Percentiles rank a stretch among this genome's conserved stretches.
These are phyloP conservation scores for Debaryomycetaceae sp. DNA, from an alignment of 1,139 yeast species.

Conservation along the genomic window DNA sequence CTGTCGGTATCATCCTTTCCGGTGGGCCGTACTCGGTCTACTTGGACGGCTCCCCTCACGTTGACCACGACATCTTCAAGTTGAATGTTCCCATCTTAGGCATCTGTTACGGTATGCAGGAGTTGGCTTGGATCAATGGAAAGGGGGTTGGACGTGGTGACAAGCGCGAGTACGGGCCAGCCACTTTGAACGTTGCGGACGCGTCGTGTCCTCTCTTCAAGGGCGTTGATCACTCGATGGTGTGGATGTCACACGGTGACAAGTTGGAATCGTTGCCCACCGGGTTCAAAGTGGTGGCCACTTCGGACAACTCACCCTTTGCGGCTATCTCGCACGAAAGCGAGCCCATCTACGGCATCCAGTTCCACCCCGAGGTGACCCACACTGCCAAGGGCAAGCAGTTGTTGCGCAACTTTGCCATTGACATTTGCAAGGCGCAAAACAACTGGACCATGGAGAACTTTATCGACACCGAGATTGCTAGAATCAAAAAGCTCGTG, in stretches of 20 bases:
- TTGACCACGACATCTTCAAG: constrained; percentile 88
- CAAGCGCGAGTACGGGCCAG: constrained; percentile 98
- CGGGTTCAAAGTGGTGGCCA: constrained; percentile 86
- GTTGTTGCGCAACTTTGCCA: constrained; percentile 87
- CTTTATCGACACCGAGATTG: constrained; percentile 93
- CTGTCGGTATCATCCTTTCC: constrained; percentile 92
- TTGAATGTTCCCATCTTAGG: constrained; percentile 93
- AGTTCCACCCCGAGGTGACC: constrained; percentile 99
- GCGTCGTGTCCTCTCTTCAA: constrained; percentile 66
- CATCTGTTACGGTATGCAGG: constrained; percentile 99
- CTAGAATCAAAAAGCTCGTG: constrained; percentile 82
- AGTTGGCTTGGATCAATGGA: constrained; percentile 96
- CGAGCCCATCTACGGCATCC: constrained; percentile 84
- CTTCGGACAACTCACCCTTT: constrained; percentile 89
- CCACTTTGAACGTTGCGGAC: constrained; percentile 77
- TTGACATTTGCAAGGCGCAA: constrained; percentile 76
- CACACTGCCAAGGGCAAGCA: constrained; percentile 90
- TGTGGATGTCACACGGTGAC: constrained; percentile 99
- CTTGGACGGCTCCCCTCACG: constrained; percentile 94
- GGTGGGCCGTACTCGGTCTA: constrained; percentile 99
- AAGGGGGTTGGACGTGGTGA: constrained; percentile 95
- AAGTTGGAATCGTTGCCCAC: constrained; percentile 86
- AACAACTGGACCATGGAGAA: constrained; percentile 98
- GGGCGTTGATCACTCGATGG: constrained; percentile 88
- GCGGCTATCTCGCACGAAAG: constrained; percentile 84